Base-by-base conservation (phyloP, 495 filamentous ascomycete species). In the Darksidea phi region DNA sequence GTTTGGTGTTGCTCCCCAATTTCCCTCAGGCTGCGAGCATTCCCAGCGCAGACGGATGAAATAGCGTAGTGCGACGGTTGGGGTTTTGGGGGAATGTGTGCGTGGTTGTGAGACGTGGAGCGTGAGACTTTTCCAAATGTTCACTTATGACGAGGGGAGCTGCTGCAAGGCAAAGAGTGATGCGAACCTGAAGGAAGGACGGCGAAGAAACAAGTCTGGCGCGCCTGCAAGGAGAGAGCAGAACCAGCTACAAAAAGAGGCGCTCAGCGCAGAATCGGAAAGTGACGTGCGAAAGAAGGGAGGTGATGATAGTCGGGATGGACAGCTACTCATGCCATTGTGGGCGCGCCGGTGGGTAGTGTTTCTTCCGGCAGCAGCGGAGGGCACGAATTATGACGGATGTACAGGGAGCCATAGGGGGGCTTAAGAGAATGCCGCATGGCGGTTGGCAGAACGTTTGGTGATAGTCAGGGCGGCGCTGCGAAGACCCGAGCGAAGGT, bases 221-320 rank as follows among this genome's bases (percentile, higher is more conserved):
- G 46, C 54, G 57, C 52, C 54, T 67, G 57, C 64, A 67, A 67
- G 59, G 64, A 67, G 64, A 34, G 51, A 5, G 43, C 21, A 20
- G 42, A 54, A 32, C 17, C 13, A 15, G 23, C 21, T 20, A 34
- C 13, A 60, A 32, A 18, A 23, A 20, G 23, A 64, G 25, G 37
- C 63, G 57, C 57, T 48, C 57, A 66, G 63, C 57, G 63, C 56
- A 28, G 37, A 11, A 12, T 12, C 6, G 34, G 48, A 41, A 32
- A 57, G 51, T 6, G 52, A 46, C 47, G 21, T 18, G n/a, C 13
- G 49, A 26, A 42, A 43, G 28, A 49, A 20, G 43, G 57, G 28
- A 28, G 21, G 43, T 60, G 42, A 45, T 60, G 59, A 57, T 58
- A 24, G 55, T 56, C 54, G 64, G 54, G 64, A 63, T 58, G 58